Base-by-base conservation (phyloP, 225 moss, liverwort and hornwort species). In the Straminergon stramineum region DNA sequence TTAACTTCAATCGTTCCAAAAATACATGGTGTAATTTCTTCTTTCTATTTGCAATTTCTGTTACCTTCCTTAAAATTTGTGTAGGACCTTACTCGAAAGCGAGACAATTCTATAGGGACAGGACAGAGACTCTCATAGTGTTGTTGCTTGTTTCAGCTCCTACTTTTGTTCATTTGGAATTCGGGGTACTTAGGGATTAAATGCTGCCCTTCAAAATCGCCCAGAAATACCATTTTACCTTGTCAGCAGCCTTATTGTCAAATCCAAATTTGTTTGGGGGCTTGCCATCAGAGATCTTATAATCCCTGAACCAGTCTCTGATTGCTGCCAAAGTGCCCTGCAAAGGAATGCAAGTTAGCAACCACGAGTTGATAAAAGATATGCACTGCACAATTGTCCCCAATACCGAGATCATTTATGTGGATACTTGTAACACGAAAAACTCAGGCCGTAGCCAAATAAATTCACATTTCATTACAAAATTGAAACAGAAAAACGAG, bases 281-380 rank as follows among this genome's bases (percentile, higher is more conserved):
- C 90, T 97, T 97, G 84, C 97, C 97, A 90, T 99, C 97, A 37
- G 94, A 94, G 62, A 97, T 97, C 91, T 99, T 97, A 93, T 99
- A 99, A 89, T 99, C 96, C 86, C 95, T 95, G 78, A 99, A 97
- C 99, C 99, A 99, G 69, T 99, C 94, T 85, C 95, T 93, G 52
- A 99, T 99, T 55, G 96, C 95, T 84, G 94, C 94, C 87, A 99
- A 91, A 75, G 97, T 97, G 81, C 96, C 99, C 99, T 99, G 93
- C 81, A 88, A 87, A 74, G 21, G 23, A 88, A 71, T 60, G 27
- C 51, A 74, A 62, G 74, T 73, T 28, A n/a, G 71, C 73, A 88
- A 69, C 73, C 82, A 79, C 35, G 61, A 35, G 43, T 57, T 20
- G 70, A 41, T 64, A 11, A 88, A 57, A 80, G n/a, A 31, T 26